These are phyloP conservation scores for Solanum appendiculatum DNA, from an alignment of 257 asterid species.

Conservation along the genomic window DNA sequence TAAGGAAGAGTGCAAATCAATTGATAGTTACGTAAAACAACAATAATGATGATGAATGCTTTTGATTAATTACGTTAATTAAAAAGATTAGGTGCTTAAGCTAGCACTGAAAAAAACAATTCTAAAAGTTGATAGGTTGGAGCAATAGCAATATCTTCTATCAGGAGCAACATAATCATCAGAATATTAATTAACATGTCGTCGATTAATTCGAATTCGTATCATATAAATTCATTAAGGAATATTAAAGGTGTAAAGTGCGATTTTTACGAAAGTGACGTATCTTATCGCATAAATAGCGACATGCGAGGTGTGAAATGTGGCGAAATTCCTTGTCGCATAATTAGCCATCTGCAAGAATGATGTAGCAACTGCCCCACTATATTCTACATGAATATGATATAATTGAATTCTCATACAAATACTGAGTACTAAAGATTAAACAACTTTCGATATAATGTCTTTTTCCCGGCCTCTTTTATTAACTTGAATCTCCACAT, in stretches of 20 bases:
- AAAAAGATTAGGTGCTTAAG: background rate
- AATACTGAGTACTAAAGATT: background rate
- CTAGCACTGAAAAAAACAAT: background rate
- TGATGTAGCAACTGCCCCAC: no score
- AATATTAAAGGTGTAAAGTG: no score
- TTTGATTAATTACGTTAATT: background rate
- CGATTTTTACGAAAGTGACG: rapidly evolving
- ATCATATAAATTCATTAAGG: rapidly evolving
- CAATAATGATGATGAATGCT: background rate
- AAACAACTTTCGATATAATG: background rate
- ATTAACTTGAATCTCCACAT: background rate
- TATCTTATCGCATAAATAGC: background rate
- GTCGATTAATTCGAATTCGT: background rate
- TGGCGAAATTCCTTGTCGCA: no score
- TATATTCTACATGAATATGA: no score
- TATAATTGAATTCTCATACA: background rate
- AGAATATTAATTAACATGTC: background rate
- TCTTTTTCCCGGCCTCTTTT: background rate
- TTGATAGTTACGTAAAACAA: background rate
- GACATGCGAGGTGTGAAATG: background rate
- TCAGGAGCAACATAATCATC: background rate
- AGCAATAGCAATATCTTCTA: background rate
- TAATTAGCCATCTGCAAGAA: background rate
- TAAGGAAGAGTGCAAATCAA: background rate
- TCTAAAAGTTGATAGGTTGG: background rate